Percentiles rank a stretch among this genome's conserved stretches.
These are phyloP conservation scores for Talaromyces rugulosus DNA, from an alignment of 2,329 filamentous ascomycete species.

Conservation along the genomic window DNA sequence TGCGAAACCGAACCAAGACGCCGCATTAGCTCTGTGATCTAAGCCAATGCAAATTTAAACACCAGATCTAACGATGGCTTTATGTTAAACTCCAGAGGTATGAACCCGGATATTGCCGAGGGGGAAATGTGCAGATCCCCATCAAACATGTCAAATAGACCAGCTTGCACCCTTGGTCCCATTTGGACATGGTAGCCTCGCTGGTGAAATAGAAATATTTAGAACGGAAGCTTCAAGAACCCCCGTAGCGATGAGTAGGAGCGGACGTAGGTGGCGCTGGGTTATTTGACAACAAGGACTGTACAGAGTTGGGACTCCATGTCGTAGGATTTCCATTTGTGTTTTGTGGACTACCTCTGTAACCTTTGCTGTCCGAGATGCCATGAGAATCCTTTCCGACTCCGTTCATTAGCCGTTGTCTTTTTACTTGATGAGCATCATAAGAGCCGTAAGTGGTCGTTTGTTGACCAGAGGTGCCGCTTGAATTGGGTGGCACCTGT, in stretches of 20 bases:
- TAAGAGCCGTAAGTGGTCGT: conserved; percentile 4
- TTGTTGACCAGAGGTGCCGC: background rate
- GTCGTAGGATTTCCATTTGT: conserved; percentile 7
- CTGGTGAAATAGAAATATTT: background rate
- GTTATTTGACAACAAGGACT: conserved; percentile 10
- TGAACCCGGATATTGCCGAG: too few species aligned
- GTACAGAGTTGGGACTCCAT: conserved; percentile 13
- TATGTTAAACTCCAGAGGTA: too few species aligned
- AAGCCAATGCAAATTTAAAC: background rate
- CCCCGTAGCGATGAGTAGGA: conserved; percentile 8
- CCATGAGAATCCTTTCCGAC: conserved; percentile 4
- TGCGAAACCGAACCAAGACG: background rate
- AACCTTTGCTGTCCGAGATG: conserved; percentile 6
- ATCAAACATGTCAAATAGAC: too few species aligned
- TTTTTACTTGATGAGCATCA: conserved; percentile 23
- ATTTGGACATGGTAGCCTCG: background rate
- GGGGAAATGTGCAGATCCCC: too few species aligned
- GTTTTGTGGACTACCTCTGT: background rate
- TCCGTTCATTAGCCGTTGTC: conserved; percentile 35
- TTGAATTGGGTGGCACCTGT: background rate
- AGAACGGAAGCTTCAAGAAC: background rate
- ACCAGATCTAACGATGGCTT: background rate
- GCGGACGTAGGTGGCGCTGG: conserved; percentile 7
- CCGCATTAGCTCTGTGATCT: background rate
- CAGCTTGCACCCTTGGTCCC: too few species aligned